Conservation (phyloP, 768 basidiomycete species). For the Psilocybe cyanescens region DNA sequence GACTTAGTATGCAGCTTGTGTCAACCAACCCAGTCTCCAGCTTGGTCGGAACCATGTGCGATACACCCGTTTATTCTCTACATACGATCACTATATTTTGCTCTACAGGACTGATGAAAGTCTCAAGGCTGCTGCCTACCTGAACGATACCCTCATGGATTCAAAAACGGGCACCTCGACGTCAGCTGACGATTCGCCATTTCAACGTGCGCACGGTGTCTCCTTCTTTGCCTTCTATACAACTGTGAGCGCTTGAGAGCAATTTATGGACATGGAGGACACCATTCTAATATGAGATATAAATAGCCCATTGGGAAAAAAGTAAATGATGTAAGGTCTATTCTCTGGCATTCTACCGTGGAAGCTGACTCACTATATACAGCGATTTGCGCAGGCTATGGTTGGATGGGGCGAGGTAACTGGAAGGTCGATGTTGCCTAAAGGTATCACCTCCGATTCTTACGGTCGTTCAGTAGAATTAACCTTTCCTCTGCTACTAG, state of each 20-base stretch:
- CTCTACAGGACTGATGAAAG: conserved; percentile 10
- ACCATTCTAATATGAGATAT: neutral
- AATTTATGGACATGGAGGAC: neutral
- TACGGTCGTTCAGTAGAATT: neutral
- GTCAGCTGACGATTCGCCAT: conserved; percentile 6
- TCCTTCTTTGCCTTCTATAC: conserved; percentile 9
- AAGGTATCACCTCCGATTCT: neutral
- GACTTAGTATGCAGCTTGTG: conserved; percentile 37
- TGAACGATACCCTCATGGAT: conserved; percentile 11
- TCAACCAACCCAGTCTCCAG: conserved; percentile 33
- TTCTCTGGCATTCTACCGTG: neutral
- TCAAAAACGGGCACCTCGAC: conserved; percentile 6
- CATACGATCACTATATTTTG: neutral
- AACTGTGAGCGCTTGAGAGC: conserved; percentile 1
- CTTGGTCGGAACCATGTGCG: conserved; percentile 30
- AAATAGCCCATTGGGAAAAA: conserved; percentile 6
- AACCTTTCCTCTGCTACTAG: conserved; percentile 17
- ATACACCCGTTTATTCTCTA: neutral
- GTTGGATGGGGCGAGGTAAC: conserved; percentile 31
- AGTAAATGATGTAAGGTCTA: conserved; percentile 6
- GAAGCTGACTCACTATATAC: conserved; percentile 15
- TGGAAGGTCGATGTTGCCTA: conserved; percentile 13
- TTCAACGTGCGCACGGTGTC: conserved; percentile 2
- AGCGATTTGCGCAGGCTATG: conserved; percentile 35
- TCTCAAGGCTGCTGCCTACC: conserved; percentile 5